Evolutionary conservation across 2,329 filamentous ascomycete genomes (phyloP), one percentile per base, ranked within the genome.

Genomic region (Colletotrichum sp.): DNA sequence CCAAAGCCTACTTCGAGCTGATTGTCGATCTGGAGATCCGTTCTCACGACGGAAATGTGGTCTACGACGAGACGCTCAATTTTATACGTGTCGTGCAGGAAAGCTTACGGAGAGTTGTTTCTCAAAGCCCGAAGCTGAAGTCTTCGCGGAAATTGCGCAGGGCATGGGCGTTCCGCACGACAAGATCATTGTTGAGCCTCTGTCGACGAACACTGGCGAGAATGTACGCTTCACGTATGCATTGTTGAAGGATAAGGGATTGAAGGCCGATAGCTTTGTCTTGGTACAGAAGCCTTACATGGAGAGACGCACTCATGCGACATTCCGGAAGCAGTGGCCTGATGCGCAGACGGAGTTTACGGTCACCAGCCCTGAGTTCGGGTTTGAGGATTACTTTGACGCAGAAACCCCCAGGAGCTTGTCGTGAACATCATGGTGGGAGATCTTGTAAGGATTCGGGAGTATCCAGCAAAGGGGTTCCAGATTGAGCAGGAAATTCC

Each of bases 211-310:
- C 80, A 88, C 87, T 21, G 87, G 86, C 68, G 87, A 88, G 78
- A 88, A 88, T 70, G 84, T 88, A 38, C 85, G 85, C 12, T 87
- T 87, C 77, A 87, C 86, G 18, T 79, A 85, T 48, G 80, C 78
- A 0, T 76, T 88, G 12, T 79, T 88, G 2, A 60, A 71, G 16
- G 77, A 81, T 15, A 79, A 66, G 26, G 78, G 80, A 0, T 58
- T 86, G 9, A 61, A 43, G 3, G 69, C 82, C 1, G 73, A 79
- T 32, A 84, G 81, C 3, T 83, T 88, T 43, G 80, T 88, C n/a
- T 80, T 88, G 2, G 87, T 88, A 10, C 87, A 88, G 79, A 88
- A 88, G 79, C 87, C 86, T 28, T 88, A 88, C 75, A 88, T 88
- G 87, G 86, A 88, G 79, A 80, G 87, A 36, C 79, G 87, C 8